Evolutionary conservation across 768 basidiomycete genomes (phyloP), one percentile per base, ranked within the genome.

Genomic region (Tylopilus balloui): DNA sequence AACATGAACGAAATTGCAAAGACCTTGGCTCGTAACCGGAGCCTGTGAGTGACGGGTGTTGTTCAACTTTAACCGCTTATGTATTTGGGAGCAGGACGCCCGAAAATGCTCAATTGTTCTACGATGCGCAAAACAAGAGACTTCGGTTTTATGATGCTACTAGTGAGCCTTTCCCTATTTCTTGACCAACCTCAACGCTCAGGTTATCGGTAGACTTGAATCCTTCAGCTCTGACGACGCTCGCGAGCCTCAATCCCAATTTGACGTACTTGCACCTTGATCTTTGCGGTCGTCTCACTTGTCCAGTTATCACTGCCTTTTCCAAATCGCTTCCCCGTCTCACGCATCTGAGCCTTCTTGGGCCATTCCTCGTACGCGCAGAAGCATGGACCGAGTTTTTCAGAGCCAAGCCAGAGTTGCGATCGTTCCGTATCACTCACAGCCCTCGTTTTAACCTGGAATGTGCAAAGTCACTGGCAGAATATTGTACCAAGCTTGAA

Each of bases 121-220:
- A 96, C 61, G 84, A 84, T 50, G 71, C 79, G 2, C 68, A 78
- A 20, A 86, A 92, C 54, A 74, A 75, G 4, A 75, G 70, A 9
- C 71, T 99, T 28, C 80, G 76, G 0, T 69, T 99, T 32, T 94
- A 90, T 59, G 96, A 99, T 68, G 87, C 84, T 35, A 96, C 95
- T 0, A 85, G 92, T 95, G 64, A 56, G 87, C 69, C n/a, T n/a
- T 4, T 3, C 7, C 36, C 12, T 48, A 2, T 36, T 19, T 27
- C 38, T 29, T 14, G 34, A 15, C 11, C 29, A 41, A 2, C n/a
- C 15, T 34, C 9, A 19, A 41, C 43, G 1, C 27, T 62, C 15
- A 60, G 6, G 2, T 34, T 15, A 24, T 36, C 41, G n/a, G 3
- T 48, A 95, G 92, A 83, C 32, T 76, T 99, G 24, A 65, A 76